phyloP scores from a whole-genome alignment of 177 flowering plant species.

The Telopea speciosissima region DNA sequence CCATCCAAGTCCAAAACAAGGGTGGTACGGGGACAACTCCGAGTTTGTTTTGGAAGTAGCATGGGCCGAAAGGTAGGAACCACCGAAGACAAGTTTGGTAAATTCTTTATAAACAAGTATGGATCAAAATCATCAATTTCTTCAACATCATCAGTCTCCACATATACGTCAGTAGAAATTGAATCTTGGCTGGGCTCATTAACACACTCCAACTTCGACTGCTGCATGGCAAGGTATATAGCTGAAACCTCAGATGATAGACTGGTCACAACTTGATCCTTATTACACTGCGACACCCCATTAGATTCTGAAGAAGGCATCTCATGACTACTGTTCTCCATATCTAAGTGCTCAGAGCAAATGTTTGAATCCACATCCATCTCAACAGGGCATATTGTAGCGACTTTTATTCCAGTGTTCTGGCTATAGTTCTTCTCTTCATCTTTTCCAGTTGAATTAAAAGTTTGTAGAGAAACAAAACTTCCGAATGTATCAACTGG shows the following conservation, averaged over 20 bases:
- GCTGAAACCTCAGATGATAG: conserved; percentile 76
- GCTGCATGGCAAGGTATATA: conserved; percentile 82
- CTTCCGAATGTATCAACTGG: conserved; percentile 18
- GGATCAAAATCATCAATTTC: conserved; percentile 94
- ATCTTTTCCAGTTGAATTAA: conserved; percentile 5
- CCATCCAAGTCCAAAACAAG: conserved; percentile 99
- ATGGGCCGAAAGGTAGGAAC: conserved; percentile 80
- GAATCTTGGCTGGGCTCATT: conserved; percentile 68
- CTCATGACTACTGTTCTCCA: conserved; percentile 7
- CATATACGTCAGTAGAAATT: conserved; percentile 38
- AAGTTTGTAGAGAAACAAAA: conserved; percentile 14
- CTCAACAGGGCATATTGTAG: conserved; percentile 15
- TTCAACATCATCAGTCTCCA: conserved; percentile 67
- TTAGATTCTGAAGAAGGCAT: conserved; percentile 19
- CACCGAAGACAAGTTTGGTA: conserved; percentile 76
- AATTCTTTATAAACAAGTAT: conserved; percentile 76
- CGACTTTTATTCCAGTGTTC: conserved; percentile 3
- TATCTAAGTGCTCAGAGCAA: conserved; percentile 15
- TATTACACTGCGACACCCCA: conserved; percentile 18
- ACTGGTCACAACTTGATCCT: conserved; percentile 32
- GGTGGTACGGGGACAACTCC: conserved; percentile 91
- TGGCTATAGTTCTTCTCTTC: conserved; percentile 7
- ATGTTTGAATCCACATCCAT: conserved; percentile 24
- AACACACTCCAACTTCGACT: conserved; percentile 75
- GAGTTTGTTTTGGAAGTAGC: conserved; percentile 89